These are phyloP conservation scores for Phanerochaete carnosa DNA, from an alignment of 768 basidiomycete species.

Conservation along the genomic window DNA sequence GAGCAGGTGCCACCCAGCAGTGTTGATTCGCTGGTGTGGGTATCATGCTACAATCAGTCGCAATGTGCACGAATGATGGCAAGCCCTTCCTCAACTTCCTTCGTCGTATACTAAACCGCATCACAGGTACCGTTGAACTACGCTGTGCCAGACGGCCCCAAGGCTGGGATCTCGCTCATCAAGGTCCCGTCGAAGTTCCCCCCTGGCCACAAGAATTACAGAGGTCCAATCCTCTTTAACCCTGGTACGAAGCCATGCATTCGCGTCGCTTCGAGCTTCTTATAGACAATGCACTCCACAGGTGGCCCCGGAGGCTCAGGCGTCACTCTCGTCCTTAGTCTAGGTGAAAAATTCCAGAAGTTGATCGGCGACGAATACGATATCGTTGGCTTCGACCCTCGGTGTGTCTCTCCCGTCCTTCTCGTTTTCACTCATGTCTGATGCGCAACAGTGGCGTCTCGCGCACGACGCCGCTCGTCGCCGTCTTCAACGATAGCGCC, in stretches of 20 bases:
- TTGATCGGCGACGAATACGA: constrained; percentile 28
- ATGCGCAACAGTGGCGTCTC: background rate
- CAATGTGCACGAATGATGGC: constrained; percentile 16
- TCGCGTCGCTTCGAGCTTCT: background rate
- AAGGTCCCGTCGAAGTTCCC: constrained; percentile 18
- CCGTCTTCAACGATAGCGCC: constrained; percentile 1
- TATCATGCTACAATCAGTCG: constrained; percentile 7
- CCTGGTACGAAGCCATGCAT: constrained; percentile 25
- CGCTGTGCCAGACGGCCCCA: constrained; percentile 11
- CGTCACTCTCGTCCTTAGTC: constrained; percentile 9
- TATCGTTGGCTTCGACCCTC: constrained; percentile 28
- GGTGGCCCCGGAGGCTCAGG: constrained; percentile 26
- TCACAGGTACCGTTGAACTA: constrained; percentile 30
- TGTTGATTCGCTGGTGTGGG: constrained; percentile 5
- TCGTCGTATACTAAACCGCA: background rate
- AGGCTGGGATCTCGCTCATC: constrained; percentile 25
- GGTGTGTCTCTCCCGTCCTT: constrained; percentile 7
- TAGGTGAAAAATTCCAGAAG: constrained; percentile 9
- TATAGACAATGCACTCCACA: background rate
- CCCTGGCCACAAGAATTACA: constrained; percentile 15
- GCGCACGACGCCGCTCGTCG: background rate
- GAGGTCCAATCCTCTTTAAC: constrained; percentile 29
- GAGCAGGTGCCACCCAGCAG: background rate
- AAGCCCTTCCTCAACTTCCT: background rate
- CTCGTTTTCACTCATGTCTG: background rate